Percentiles rank a stretch among this genome's conserved stretches.
Conservation (phyloP, 2,329 filamentous ascomycete species). For the Aspergillus nomiae region DNA sequence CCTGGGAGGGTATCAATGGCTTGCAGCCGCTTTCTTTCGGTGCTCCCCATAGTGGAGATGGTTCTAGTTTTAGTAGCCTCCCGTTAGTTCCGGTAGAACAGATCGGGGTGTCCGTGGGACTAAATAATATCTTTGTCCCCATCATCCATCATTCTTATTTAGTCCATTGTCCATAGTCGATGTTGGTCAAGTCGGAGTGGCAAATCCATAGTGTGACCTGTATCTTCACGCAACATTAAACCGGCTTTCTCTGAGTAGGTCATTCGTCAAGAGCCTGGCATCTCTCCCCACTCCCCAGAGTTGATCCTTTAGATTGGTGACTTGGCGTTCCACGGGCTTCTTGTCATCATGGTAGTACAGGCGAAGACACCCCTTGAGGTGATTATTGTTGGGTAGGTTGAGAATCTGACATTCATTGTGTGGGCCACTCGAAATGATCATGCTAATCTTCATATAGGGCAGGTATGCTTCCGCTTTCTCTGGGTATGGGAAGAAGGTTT, state of each 20-base stretch:
- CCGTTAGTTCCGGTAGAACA: background rate
- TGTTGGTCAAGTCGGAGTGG: background rate
- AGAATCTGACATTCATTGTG: background rate
- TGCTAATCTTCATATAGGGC: constrained; percentile 22
- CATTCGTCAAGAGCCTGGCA: background rate
- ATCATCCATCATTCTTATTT: background rate
- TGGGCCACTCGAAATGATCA: background rate
- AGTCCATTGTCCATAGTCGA: background rate
- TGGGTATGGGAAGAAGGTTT: background rate
- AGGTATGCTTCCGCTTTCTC: constrained; percentile 24
- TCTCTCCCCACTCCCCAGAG: background rate
- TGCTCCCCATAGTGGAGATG: constrained; percentile 1
- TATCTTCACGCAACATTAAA: background rate
- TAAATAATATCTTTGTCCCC: background rate
- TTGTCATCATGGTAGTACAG: constrained; percentile 23
- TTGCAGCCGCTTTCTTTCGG: background rate
- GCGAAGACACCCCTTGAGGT: constrained; percentile 34
- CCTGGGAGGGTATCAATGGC: background rate
- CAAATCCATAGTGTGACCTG: background rate
- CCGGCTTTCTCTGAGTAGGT: background rate
- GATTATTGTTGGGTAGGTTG: constrained; percentile 37
- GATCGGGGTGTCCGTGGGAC: background rate
- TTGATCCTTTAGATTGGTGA: background rate
- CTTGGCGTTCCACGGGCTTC: background rate
- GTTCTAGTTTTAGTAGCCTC: background rate